Base-by-base conservation (phyloP, 345 rosid species). In the Sisymbrium altissimum region DNA sequence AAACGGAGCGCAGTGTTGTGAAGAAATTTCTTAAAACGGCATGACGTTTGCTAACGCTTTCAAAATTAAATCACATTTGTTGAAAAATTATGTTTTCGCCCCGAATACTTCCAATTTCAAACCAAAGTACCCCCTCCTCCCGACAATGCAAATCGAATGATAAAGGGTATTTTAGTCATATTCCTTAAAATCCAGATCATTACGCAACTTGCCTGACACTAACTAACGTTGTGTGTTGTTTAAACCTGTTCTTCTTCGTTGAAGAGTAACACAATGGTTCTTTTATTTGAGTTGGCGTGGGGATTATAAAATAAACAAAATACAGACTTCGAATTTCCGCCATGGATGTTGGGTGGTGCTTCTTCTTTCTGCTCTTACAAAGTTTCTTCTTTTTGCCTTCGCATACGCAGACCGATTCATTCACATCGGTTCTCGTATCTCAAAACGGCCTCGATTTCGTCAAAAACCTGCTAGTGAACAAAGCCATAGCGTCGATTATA, bases 371-470 rank as follows among this genome's bases (percentile, higher is more conserved):
- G 44, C 71, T 88, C 1, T 19, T 77, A 36, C 27, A 59, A 56
- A 57, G 68, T 9, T 65, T 82, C 63, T 64, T 79, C 33, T 49
- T 83, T 15, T 55, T 29, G 0, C 48, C 87, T 35, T 46, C 72
- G 48, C 39, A 80, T 21, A 3, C 78, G 7, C 81, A 70, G 45
- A 77, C 74, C 9, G 80, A 75, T 33, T 83, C 94, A 50, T 93
- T 89, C 88, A 93, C 92, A 60, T 88, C 98, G 50, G 64, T 93
- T 60, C 73, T 85, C 29, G 71, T 95, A 45, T 85, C 93, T 58
- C 89, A 94, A 78, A 80, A 76, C 61, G 99, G 97, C 15, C 89
- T 95, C 66, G 92, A 89, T 74, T 95, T 95, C 84, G 54, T 89
- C 69, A 94, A 89, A 81, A 77, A 91, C 58, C 78, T 89, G 25